These are phyloP conservation scores for Triticum aestivum DNA, from an alignment of 176 grass and related monocot genomes.

Conservation along the genomic window DNA sequence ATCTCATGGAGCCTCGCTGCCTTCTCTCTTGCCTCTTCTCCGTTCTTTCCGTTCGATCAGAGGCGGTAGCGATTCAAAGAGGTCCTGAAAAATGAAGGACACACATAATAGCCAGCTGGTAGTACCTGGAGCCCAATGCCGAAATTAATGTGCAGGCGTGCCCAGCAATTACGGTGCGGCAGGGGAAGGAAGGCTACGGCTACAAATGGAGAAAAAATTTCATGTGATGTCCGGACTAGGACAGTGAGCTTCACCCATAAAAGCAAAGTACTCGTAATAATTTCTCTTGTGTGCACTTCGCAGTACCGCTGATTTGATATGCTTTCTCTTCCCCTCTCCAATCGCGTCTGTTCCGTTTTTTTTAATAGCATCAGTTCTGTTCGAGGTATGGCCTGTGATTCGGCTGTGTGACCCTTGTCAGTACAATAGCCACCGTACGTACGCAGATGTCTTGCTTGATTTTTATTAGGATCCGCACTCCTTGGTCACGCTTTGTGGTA, in stretches of 20 bases:
- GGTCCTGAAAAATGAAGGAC: background rate
- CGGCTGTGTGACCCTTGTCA: background rate
- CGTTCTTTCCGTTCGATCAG: background rate
- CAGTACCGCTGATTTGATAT: background rate
- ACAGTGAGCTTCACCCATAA: background rate
- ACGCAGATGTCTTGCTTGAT: background rate
- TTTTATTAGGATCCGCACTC: background rate
- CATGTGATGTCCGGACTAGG: slow-evolving; percentile 6
- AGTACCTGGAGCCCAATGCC: background rate
- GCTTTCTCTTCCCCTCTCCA: slow-evolving; percentile 9
- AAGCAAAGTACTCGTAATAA: background rate
- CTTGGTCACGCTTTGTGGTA: background rate
- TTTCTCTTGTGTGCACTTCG: background rate
- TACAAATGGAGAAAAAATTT: slow-evolving; percentile 12
- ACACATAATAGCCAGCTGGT: background rate
- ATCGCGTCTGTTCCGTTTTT: background rate
- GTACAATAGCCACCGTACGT: background rate
- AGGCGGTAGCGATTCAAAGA: background rate
- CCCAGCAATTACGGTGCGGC: background rate
- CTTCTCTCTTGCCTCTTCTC: background rate
- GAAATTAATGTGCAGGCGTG: background rate
- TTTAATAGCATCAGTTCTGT: background rate
- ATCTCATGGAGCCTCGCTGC: background rate
- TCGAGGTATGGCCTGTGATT: slow-evolving; percentile 20
- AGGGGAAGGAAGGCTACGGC: background rate